These are phyloP conservation scores for Colletotrichum limetticola DNA, from an alignment of 2,329 filamentous ascomycete species.

Conservation along the genomic window DNA sequence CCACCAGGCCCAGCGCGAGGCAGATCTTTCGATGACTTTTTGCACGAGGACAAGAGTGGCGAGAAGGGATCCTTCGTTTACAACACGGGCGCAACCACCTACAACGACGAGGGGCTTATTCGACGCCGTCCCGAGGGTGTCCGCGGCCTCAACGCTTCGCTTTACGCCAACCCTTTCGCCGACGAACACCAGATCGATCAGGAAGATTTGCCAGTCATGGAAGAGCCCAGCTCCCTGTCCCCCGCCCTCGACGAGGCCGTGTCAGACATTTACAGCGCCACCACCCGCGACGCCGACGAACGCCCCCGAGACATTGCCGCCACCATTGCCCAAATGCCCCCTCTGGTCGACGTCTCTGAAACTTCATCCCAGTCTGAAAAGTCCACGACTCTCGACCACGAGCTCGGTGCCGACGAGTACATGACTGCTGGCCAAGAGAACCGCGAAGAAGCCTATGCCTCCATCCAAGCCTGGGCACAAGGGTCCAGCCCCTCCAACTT, in stretches of 20 bases:
- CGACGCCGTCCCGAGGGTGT: constrained; percentile 60
- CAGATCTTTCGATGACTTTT: constrained; percentile 69
- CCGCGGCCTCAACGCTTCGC: constrained; percentile 56
- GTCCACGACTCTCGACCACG: constrained; percentile 38
- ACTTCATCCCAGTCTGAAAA: constrained; percentile 23
- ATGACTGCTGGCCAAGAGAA: constrained; percentile 63
- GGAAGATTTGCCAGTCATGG: constrained; percentile 50
- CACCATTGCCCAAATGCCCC: constrained; percentile 39
- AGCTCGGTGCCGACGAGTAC: constrained; percentile 58
- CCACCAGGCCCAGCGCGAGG: constrained; percentile 39
- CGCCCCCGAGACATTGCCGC: constrained; percentile 34
- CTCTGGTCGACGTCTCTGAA: constrained; percentile 47
- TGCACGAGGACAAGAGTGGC: constrained; percentile 60
- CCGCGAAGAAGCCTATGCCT: constrained; percentile 62
- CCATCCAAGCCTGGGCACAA: constrained; percentile 74
- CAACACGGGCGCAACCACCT: constrained; percentile 64
- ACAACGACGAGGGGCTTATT: constrained; percentile 55
- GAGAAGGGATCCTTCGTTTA: constrained; percentile 68
- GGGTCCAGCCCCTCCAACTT: constrained; percentile 61
- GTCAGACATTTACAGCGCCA: constrained; percentile 69
- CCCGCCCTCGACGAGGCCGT: constrained; percentile 59
- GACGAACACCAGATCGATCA: constrained; percentile 65
- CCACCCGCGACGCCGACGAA: constrained; percentile 53
- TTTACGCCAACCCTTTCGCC: constrained; percentile 69
- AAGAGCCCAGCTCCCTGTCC: constrained; percentile 52